A percentile compares a stretch with the other conserved stretches of the same genome.
Evolutionary conservation across 2,329 filamentous ascomycete species (phyloP).

Genomic region (Phialocephala sp.): DNA sequence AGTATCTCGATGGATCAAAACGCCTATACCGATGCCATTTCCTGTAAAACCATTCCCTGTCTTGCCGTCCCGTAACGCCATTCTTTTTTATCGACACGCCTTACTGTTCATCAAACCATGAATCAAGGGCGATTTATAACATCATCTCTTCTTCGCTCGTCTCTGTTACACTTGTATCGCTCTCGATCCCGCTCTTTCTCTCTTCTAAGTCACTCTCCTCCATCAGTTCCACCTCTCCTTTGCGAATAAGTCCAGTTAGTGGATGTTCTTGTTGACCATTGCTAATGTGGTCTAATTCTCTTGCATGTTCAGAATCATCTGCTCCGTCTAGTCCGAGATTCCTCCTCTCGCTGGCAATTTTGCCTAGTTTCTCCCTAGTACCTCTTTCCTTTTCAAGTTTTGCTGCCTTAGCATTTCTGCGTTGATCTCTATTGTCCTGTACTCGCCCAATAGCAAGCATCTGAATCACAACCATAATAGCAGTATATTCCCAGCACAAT

Average conservation of each 20-base stretch:
- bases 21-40: conserved; percentile 6
- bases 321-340: not conserved
- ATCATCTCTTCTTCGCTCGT: conserved; percentile 38
- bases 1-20: not conserved
- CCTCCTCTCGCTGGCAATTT: conserved; percentile 15
- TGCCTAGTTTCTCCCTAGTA: conserved; percentile 25
- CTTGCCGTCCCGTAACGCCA: conserved; percentile 3
- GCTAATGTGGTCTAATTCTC: not conserved
- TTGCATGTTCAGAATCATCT: not conserved
- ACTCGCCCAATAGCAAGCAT: conserved; percentile 44
- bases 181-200: conserved; percentile 20
- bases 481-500: conserved; percentile 48
- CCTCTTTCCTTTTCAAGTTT: conserved; percentile 31
- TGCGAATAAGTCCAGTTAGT: not conserved
- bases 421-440: conserved; percentile 35
- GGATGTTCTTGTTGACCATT: not conserved
- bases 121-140: conserved; percentile 15
- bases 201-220: conserved; percentile 19
- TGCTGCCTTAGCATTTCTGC: conserved; percentile 33
- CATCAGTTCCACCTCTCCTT: not conserved
- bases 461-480: conserved; percentile 47
- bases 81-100: not conserved
- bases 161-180: conserved; percentile 32
- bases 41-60: not conserved
- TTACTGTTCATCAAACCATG: no score